phyloP scores from a whole-genome alignment of 768 basidiomycete genomes.

The Gautieria morchelliformis region DNA sequence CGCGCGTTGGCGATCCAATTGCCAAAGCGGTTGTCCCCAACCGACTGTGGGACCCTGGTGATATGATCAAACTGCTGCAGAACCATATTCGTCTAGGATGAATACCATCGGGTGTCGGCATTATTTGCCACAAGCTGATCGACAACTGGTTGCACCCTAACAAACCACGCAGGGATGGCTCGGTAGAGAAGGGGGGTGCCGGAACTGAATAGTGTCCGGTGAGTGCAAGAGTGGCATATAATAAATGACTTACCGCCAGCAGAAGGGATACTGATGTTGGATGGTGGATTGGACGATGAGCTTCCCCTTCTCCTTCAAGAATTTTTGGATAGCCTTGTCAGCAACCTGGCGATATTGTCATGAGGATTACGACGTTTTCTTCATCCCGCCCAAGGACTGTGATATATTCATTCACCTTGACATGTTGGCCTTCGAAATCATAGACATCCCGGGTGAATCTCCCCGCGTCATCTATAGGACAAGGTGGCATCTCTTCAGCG shows the following conservation, averaged over 20 bases:
- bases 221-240: not conserved
- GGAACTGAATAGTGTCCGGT: constrained; percentile 42
- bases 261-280: constrained; percentile 92
- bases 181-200: constrained; percentile 93
- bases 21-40: constrained; percentile 89
- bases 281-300: constrained; percentile 81
- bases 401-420: constrained; percentile 61
- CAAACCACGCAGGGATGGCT: constrained; percentile 94
- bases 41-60: constrained; percentile 80
- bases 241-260: constrained; percentile 67
- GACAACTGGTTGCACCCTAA: constrained; percentile 75
- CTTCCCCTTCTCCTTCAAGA: constrained; percentile 76
- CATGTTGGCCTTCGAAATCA: constrained; percentile 79
- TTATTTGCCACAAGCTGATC: constrained; percentile 89
- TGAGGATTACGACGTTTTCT: constrained; percentile 9
- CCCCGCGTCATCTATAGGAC: constrained; percentile 87
- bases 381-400: not conserved
- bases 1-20: constrained; percentile 98
- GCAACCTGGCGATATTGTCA: constrained; percentile 47
- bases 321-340: constrained; percentile 89
- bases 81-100: not conserved
- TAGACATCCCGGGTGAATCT: constrained; percentile 82
- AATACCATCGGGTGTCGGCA: constrained; percentile 78
- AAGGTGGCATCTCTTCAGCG: constrained; percentile 89
- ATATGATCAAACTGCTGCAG: not conserved